Conservation (phyloP, 371 early-diverging fungal genomes). For the Mucor velutinosus region DNA sequence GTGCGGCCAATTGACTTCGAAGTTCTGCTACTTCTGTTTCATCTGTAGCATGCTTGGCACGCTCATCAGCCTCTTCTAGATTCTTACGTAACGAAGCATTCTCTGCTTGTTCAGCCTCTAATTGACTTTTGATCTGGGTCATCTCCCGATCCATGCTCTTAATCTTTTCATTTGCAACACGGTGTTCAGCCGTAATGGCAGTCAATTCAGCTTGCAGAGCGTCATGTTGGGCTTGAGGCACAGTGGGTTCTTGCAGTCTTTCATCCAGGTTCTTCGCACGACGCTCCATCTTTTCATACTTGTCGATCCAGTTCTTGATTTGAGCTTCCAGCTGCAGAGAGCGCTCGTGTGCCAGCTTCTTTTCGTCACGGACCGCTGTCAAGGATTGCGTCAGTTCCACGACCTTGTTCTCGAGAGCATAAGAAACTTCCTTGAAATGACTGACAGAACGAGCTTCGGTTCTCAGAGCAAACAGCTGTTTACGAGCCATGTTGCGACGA, state of each 20-base stretch:
- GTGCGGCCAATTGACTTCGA: slow-evolving; percentile 47
- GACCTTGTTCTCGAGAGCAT: slow-evolving; percentile 94
- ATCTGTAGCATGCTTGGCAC: slow-evolving; percentile 35
- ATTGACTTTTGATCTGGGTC: slow-evolving; percentile 57
- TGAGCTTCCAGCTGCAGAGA: slow-evolving; percentile 71
- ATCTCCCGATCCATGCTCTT: slow-evolving; percentile 69
- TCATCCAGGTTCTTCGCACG: slow-evolving; percentile 53
- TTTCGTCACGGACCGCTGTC: slow-evolving; percentile 70
- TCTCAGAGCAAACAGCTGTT: slow-evolving; percentile 65
- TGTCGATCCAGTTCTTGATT: slow-evolving; percentile 71
- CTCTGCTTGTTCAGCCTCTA: slow-evolving; percentile 67
- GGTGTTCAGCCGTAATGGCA: slow-evolving; percentile 45
- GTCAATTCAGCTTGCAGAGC: slow-evolving; percentile 56
- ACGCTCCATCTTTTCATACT: slow-evolving; percentile 61
- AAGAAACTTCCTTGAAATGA: slow-evolving; percentile 94
- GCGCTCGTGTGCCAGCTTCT: slow-evolving; percentile 58
- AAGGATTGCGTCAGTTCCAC: slow-evolving; percentile 89
- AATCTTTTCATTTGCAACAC: slow-evolving; percentile 56
- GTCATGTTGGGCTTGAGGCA: slow-evolving; percentile 63
- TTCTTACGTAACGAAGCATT: slow-evolving; percentile 61
- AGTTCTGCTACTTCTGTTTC: slow-evolving; percentile 49
- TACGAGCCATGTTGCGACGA: slow-evolving; percentile 77
- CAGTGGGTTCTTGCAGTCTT: slow-evolving; percentile 62
- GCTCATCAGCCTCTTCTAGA: slow-evolving; percentile 41
- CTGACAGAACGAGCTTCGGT: slow-evolving; percentile 90